Conservation (phyloP, 1,284 basidiomycete genomes). For the Porogramme epimiltina region DNA sequence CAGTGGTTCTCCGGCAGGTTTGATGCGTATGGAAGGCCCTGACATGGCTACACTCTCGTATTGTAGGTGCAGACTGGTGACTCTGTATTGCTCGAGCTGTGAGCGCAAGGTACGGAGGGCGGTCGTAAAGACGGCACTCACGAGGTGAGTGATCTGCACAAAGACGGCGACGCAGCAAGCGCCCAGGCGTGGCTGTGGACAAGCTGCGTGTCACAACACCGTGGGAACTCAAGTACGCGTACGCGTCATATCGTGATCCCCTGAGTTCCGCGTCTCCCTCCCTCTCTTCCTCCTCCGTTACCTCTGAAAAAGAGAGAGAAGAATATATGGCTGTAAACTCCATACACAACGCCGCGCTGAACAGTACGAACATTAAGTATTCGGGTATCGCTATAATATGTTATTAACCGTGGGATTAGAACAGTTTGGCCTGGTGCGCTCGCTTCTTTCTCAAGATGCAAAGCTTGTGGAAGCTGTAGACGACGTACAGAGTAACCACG, state of each 20-base stretch:
- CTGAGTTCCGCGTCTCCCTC: not conserved
- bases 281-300: not conserved
- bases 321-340: slow-evolving; percentile 15
- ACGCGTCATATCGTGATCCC: not conserved
- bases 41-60: slow-evolving; percentile 8
- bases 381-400: not conserved
- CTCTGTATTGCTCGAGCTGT: no score
- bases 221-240: not conserved
- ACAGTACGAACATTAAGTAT: slow-evolving; percentile 3
- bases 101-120: not conserved
- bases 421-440: slow-evolving; percentile 75
- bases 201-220: not conserved
- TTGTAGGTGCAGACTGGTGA: no score
- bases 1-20: slow-evolving; percentile 9
- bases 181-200: slow-evolving; percentile 5
- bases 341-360: slow-evolving; percentile 15
- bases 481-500: slow-evolving; percentile 45
- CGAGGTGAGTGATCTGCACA: not conserved
- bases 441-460: slow-evolving; percentile 70
- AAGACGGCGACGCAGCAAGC: not conserved
- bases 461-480: slow-evolving; percentile 70
- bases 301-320: no score
- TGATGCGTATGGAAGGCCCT: slow-evolving; percentile 19
- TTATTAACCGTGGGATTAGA: no score
- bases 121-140: not conserved